phyloP scores from a whole-genome alignment of 306 rosid genomes.

The Quercus glauca region DNA sequence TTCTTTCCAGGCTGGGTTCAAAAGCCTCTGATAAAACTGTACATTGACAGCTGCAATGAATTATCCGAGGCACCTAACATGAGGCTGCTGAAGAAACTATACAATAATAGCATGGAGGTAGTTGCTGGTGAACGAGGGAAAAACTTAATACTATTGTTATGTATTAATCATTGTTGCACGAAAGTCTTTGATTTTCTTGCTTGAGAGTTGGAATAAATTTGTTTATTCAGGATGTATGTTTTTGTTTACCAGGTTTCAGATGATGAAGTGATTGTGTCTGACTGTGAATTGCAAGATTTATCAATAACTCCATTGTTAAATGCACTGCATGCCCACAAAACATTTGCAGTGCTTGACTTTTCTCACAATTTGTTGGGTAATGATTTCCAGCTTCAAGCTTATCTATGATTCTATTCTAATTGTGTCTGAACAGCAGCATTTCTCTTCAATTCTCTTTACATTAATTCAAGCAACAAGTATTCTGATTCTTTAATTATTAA shows the following conservation, averaged over 20 bases:
- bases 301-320: slow-evolving; percentile 79
- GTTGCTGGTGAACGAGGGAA: slow-evolving; percentile 4
- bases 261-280: slow-evolving; percentile 77
- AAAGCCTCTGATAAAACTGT: slow-evolving; percentile 76
- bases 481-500: slow-evolving; percentile 2
- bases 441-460: slow-evolving; percentile 5
- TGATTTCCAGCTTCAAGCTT: slow-evolving; percentile 5
- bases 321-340: slow-evolving; percentile 62
- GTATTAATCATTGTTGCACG: not conserved
- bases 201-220: slow-evolving; percentile 7
- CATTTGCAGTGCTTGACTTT: slow-evolving; percentile 81
- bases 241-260: slow-evolving; percentile 67
- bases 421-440: slow-evolving; percentile 10
- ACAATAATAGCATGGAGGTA: slow-evolving; percentile 72
- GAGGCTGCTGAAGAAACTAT: slow-evolving; percentile 78
- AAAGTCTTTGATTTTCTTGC: slow-evolving; percentile 4
- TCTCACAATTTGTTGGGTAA: slow-evolving; percentile 91
- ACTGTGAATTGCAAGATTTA: slow-evolving; percentile 86
- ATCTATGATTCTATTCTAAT: not conserved
- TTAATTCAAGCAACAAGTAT: slow-evolving; percentile 9
- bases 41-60: slow-evolving; percentile 69
- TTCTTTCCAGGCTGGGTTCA: slow-evolving; percentile 71
- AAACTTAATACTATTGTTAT: not conserved
- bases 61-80: slow-evolving; percentile 64
- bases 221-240: slow-evolving; percentile 18